phyloP scores from a whole-genome alignment of 805 yeast genomes.

The Saccharomycopsis guyanensis region DNA sequence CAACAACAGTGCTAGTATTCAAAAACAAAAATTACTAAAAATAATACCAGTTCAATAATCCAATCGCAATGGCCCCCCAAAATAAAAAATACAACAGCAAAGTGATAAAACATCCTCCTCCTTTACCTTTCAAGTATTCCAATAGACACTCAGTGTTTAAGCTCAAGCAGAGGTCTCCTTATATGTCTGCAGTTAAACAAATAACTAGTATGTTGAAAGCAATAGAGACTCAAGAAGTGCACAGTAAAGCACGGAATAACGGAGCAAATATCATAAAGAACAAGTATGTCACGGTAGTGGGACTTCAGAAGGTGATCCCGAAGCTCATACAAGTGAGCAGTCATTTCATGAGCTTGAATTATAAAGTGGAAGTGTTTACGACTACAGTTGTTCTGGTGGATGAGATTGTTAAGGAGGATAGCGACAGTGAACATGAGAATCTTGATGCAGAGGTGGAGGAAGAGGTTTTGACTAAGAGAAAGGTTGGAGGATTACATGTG shows the following conservation, averaged over 20 bases:
- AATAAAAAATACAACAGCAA: slow-evolving; percentile 20
- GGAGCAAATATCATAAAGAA: slow-evolving; percentile 24
- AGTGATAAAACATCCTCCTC: slow-evolving; percentile 49
- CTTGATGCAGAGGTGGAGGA: slow-evolving; percentile 1
- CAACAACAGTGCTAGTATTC: too few species aligned
- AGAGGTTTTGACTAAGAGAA: slow-evolving; percentile 8
- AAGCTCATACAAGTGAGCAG: slow-evolving; percentile 56
- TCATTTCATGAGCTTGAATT: slow-evolving; percentile 46
- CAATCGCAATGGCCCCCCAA: too few species aligned
- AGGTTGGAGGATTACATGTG: slow-evolving; percentile 12
- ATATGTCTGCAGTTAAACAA: slow-evolving; percentile 62
- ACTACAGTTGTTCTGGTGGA: slow-evolving; percentile 64
- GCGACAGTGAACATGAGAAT: slow-evolving; percentile 5
- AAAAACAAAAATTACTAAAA: too few species aligned
- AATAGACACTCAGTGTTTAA: slow-evolving; percentile 43
- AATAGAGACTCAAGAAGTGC: slow-evolving; percentile 28
- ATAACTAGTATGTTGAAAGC: slow-evolving; percentile 41
- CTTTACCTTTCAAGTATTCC: slow-evolving; percentile 34
- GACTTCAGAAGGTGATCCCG: slow-evolving; percentile 70
- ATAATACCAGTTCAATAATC: too few species aligned
- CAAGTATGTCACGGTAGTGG: slow-evolving; percentile 48
- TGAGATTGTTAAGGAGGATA: slow-evolving; percentile 37
- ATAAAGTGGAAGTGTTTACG: slow-evolving; percentile 53
- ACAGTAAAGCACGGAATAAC: slow-evolving; percentile 32
- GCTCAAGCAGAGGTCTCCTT: slow-evolving; percentile 63